These are phyloP conservation scores for Penicillium sp. DNA, from an alignment of 2,329 filamentous ascomycete species.

Conservation along the genomic window DNA sequence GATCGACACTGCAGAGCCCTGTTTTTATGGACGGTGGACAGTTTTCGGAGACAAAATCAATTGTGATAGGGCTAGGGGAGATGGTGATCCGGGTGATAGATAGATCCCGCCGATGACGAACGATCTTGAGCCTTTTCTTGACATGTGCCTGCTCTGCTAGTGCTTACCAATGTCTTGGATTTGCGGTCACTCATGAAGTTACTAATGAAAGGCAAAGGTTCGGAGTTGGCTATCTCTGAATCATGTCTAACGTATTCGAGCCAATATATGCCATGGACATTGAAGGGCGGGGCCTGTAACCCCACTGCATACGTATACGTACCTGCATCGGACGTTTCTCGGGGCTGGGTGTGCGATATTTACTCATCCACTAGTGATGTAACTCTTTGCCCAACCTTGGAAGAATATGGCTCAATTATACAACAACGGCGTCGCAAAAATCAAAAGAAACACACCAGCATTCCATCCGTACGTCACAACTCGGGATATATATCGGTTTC, in stretches of 20 bases:
- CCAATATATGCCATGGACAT: neutral
- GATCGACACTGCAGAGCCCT: constrained; percentile 7
- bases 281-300: no score
- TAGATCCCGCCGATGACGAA: neutral
- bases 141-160: neutral
- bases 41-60: neutral
- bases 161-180: neutral
- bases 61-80: constrained; percentile 4
- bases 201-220: neutral
- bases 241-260: neutral
- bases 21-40: neutral
- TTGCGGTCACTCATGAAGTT: neutral
- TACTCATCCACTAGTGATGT: no score
- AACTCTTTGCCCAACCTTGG: no score
- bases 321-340: no score
- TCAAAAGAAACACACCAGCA: no score
- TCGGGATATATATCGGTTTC: no score
- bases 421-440: no score
- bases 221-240: neutral
- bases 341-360: no score
- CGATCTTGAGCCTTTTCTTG: neutral
- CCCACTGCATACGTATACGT: no score
- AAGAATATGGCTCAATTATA: no score
- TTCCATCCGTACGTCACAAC: no score
- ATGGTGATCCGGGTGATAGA: neutral